Base-by-base conservation (phyloP, 805 yeast species). In the Yarrowia porcina region DNA sequence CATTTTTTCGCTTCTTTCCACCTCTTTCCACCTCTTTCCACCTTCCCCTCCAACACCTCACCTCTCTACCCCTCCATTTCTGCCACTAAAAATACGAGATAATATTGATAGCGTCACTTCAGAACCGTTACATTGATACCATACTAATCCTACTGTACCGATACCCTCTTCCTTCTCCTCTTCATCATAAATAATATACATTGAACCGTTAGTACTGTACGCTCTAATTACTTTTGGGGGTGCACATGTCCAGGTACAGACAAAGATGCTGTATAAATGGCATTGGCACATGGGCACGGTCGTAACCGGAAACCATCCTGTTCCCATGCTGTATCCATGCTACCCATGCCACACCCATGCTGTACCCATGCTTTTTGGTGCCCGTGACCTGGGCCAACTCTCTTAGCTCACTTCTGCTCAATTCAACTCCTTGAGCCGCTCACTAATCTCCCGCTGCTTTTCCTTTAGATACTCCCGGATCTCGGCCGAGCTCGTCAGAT, bases 391-490 rank as follows among this genome's bases (percentile, higher is more conserved):
- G n/a, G n/a, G n/a, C n/a, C n/a, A n/a, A n/a, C n/a, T n/a, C n/a
- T n/a, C n/a, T n/a, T n/a, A n/a, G n/a, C n/a, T n/a, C n/a, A n/a
- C n/a, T n/a, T n/a, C n/a, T n/a, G n/a, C n/a, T n/a, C n/a, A 45
- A 9, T 30, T 45, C 27, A 56, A 8, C 4, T 56, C 61, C 49
- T 56, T 56, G 18, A 74, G 67, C 63, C 73, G 73, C 63, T 74
- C 77, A 44, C 69, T 69, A n/a, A 72, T 67, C 56, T 69, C 71
- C 33, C 71, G 65, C 25, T 74, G 73, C 47, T 73, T 73, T 2
- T 72, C 72, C 27, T 71, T 65, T 21, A 75, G 62, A 36, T 67
- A 73, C 63, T 73, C 77, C 49, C 70, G 69, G 11, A 69, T 70
- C 13, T 73, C 67, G 39, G 71, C 71, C 3, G 68, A 68, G 18